Conservation (phyloP, 345 rosid species). For the Citrus unshiu region DNA sequence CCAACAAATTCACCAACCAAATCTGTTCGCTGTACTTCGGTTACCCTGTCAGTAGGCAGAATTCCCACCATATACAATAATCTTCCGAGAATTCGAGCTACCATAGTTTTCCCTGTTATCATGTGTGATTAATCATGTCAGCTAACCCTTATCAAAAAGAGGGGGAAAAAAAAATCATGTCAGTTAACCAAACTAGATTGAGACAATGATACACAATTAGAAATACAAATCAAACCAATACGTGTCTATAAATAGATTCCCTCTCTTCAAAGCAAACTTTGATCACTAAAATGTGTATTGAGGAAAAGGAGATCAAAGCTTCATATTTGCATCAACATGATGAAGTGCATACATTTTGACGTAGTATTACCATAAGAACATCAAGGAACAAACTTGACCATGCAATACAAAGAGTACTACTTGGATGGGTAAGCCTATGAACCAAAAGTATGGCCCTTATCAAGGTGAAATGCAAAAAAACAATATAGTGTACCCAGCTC, state of each 20-base stretch:
- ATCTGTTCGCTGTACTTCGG: constrained; percentile 93
- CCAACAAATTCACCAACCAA: constrained; percentile 99
- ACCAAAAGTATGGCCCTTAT: background rate
- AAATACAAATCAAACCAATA: background rate
- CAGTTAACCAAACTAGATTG: background rate
- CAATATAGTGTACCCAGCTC: background rate
- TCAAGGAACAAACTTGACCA: background rate
- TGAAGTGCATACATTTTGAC: background rate
- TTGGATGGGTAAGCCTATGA: background rate
- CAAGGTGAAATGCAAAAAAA: background rate
- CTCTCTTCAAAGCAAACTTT: background rate
- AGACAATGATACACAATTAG: background rate
- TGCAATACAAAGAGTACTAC: background rate
- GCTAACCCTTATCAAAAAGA: background rate
- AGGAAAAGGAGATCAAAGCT: background rate
- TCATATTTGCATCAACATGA: background rate
- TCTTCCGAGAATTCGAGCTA: constrained; percentile 91
- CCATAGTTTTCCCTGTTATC: constrained; percentile 90
- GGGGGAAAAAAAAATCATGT: background rate
- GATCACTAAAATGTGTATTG: background rate
- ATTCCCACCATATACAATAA: constrained; percentile 88
- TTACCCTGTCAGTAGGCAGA: constrained; percentile 84
- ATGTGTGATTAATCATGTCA: constrained; percentile 5
- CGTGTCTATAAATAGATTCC: background rate
- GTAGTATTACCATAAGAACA: background rate